Base-by-base conservation (phyloP, 805 yeast genomes). In the Candida morakotiae region DNA sequence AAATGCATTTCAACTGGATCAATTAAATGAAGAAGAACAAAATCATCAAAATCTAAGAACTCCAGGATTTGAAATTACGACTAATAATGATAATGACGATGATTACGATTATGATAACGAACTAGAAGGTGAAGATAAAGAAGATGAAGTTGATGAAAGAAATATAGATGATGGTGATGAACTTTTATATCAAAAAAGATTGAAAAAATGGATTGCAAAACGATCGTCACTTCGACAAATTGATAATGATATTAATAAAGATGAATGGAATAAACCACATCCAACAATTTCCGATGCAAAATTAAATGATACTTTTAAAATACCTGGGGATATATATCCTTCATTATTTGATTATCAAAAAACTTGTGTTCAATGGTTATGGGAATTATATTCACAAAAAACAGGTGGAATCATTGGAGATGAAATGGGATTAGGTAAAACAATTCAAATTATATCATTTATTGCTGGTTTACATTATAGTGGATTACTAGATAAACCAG, bases 381-480 rank as follows among this genome's bases (percentile, higher is more conserved):
- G 94, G 82, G 98, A 93, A 53, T 66, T 93, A n/a, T 82, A 85
- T 51, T 71, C 79, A 15, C 98, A 93, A 56, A 79, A 77, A 34
- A 83, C 89, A 2, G 98, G 98, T 2, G 98, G 98, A 0, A 93
- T 93, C 16, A 73, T 93, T 28, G 97, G 98, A 18, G 98, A 93
- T 60, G 98, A 93, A 58, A 93, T 93, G 98, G 98, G 98, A 0
- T 62, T 93, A 13, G 98, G 98, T 2, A 93, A 93, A 53, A 93
- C 98, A 0, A 83, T 93, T 35, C 98, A 93, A 55, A 76, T 93
- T 7, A 87, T 88, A 30, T 79, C 97, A 1, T 93, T 91, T 56
- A 52, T 93, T 7, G 97, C 98, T 0, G 93, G 95, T 0, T 66
- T 93, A 27, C 96, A 89, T 52, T 85, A 88, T 55, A 83, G 94